A percentile compares a stretch with the other conserved stretches of the same genome.
Evolutionary conservation across 78 protist genomes (phyloP).

Genomic region (Dictyostelium intermedium): DNA sequence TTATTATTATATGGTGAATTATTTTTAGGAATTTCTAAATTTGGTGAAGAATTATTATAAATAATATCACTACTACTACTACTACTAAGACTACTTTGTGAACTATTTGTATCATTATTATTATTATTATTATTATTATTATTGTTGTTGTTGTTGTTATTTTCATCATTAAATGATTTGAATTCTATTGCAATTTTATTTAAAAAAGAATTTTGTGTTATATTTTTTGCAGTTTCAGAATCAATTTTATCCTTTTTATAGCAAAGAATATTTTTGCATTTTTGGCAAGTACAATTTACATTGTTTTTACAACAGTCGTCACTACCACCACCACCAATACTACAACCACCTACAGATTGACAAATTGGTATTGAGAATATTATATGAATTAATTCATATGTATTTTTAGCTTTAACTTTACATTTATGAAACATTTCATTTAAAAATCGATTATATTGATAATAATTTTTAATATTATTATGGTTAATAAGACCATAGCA

Average conservation of each 20-base stretch:
- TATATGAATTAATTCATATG: background rate
- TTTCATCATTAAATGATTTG: background rate
- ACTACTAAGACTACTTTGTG: background rate
- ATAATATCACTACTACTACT: background rate
- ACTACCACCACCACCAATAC: too few species aligned
- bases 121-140: background rate
- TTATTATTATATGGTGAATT: too few species aligned
- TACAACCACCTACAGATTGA: too few species aligned
- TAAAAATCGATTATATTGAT: background rate
- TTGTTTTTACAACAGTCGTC: background rate
- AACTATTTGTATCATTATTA: background rate
- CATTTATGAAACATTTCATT: background rate
- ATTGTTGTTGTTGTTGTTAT: too few species aligned
- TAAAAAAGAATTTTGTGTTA: background rate
- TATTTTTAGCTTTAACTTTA: background rate
- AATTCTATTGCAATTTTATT: background rate
- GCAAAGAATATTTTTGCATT: background rate
- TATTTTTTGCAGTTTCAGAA: background rate
- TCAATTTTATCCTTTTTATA: background rate
- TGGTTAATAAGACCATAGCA: background rate
- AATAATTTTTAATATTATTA: background rate
- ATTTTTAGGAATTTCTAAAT: background rate
- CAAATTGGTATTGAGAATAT: background rate
- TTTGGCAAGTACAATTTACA: background rate
- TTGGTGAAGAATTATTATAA: background rate